A percentile compares a stretch with the other conserved stretches of the same genome.
These are phyloP conservation scores for Typha latifolia DNA, from an alignment of 176 grass and related monocot species.

Conservation along the genomic window DNA sequence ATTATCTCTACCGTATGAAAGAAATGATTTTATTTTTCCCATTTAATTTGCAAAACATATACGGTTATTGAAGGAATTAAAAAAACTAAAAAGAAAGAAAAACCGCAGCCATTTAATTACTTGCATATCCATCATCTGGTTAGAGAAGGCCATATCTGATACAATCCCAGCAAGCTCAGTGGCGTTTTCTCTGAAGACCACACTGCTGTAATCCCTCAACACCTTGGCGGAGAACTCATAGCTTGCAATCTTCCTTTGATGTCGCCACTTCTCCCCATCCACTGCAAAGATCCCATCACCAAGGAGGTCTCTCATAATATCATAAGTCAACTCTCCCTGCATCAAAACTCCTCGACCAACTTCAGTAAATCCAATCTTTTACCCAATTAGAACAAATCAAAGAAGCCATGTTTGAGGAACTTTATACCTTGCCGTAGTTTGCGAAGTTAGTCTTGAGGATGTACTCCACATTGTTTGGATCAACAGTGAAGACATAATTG, in stretches of 20 bases:
- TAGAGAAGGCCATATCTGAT: constrained; percentile 9
- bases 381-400: neutral
- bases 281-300: constrained; percentile 82
- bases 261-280: constrained; percentile 67
- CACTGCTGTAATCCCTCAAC: constrained; percentile 59
- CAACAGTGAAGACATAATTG: constrained; percentile 64
- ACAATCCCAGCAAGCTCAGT: constrained; percentile 40
- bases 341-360: neutral
- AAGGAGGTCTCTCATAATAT: constrained; percentile 36
- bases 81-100: neutral
- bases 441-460: constrained; percentile 79
- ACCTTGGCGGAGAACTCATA: constrained; percentile 58
- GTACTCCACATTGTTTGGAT: constrained; percentile 57
- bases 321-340: constrained; percentile 30
- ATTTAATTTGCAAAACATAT: no score
- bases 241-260: constrained; percentile 73
- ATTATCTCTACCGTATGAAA: no score
- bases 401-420: neutral
- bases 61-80: neutral
- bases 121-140: constrained; percentile 34
- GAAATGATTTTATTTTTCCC: no score
- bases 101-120: neutral
- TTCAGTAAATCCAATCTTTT: neutral
- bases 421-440: constrained; percentile 63
- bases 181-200: constrained; percentile 51